Evolutionary conservation across 2,329 filamentous ascomycete species (phyloP).

Genomic region (Stromatinia cepivora): DNA sequence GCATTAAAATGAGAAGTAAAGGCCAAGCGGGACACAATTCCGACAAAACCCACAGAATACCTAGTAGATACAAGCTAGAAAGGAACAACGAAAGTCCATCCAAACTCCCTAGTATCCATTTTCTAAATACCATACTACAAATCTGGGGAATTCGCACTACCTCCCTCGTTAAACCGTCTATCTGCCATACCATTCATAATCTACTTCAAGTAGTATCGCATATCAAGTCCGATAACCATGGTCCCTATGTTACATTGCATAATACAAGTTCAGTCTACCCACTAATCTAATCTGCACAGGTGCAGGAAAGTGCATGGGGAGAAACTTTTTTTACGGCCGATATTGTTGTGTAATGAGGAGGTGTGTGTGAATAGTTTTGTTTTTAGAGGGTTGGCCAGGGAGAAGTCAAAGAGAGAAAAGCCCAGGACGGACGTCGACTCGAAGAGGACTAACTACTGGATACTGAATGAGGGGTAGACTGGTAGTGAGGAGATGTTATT

Average conservation of each 20-base stretch:
- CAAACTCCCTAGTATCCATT: not conserved
- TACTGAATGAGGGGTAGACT: not conserved
- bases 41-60: too few species aligned
- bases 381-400: not conserved
- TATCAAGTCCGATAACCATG: not conserved
- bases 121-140: not conserved
- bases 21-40: not conserved
- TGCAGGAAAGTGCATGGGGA: not conserved
- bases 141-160: not conserved
- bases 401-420: not conserved
- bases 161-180: not conserved
- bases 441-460: not conserved
- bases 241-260: slow-evolving; percentile 3
- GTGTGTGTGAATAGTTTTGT: not conserved
- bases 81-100: not conserved
- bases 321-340: not conserved
- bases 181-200: not conserved
- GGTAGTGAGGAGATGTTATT: not conserved
- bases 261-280: not conserved
- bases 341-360: not conserved
- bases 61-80: not conserved
- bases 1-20: not conserved
- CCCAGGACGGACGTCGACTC: too few species aligned
- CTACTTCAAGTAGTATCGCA: not conserved
- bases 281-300: slow-evolving; percentile 6